A percentile compares a stretch with the other conserved stretches of the same genome.
phyloP scores from a whole-genome alignment of 257 asterid species.

The Nemophila menziesii region DNA sequence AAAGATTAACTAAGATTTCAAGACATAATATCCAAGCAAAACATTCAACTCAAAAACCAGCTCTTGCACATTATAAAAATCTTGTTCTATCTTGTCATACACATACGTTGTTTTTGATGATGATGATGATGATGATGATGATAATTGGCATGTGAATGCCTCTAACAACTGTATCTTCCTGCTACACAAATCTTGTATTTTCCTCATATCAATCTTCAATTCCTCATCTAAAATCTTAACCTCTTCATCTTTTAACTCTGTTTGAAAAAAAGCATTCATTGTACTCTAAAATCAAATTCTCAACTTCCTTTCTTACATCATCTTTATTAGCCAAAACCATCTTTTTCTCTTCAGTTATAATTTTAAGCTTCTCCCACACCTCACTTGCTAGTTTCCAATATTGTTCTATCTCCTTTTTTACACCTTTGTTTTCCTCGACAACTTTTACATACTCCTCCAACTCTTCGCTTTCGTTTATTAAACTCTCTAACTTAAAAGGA shows the following conservation, averaged over 20 bases:
- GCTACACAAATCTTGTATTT: slow-evolving; percentile 36
- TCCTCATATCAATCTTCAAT: slow-evolving; percentile 12
- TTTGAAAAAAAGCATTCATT: slow-evolving; percentile 46
- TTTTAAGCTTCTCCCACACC: slow-evolving; percentile 34
- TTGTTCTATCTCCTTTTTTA: slow-evolving; percentile 36
- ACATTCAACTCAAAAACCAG: slow-evolving; percentile 47
- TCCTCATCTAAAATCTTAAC: slow-evolving; percentile 44
- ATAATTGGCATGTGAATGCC: too few relatives aligned
- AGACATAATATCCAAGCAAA: slow-evolving; percentile 16
- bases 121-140: too few relatives aligned
- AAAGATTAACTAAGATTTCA: too few relatives aligned
- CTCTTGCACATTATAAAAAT: slow-evolving; percentile 31
- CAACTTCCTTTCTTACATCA: slow-evolving; percentile 38
- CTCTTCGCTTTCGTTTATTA: slow-evolving; percentile 40
- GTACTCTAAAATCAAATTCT: slow-evolving; percentile 47
- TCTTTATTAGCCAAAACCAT: slow-evolving; percentile 42
- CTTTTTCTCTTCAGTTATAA: slow-evolving; percentile 37
- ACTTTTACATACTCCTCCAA: slow-evolving; percentile 28
- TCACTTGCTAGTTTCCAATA: slow-evolving; percentile 26
- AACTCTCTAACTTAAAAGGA: slow-evolving; percentile 34
- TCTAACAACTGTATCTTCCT: too few relatives aligned
- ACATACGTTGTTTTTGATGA: too few relatives aligned
- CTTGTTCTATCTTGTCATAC: slow-evolving; percentile 54
- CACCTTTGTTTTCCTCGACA: slow-evolving; percentile 27
- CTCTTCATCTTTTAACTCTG: slow-evolving; percentile 55